Evolutionary conservation across 129 eudicot species (phyloP), one percentile per base, ranked within the genome.

Genomic region (Pseudognaphalium luteoalbum): DNA sequence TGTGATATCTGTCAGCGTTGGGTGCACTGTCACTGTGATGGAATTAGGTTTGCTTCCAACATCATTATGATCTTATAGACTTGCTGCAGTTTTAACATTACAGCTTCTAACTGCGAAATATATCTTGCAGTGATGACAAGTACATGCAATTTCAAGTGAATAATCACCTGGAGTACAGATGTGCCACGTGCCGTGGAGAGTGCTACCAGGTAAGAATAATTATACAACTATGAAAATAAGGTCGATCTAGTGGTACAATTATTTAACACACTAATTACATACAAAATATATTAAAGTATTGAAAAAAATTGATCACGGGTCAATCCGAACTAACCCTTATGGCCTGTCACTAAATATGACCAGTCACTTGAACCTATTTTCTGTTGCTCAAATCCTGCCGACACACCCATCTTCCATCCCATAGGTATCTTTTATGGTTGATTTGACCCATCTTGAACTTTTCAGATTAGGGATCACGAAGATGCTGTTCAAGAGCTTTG

Each of bases 401-500:
- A 17, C 50, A 19, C 14, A 39, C 51, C 44, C 51, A 32, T 54
- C 32, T 32, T 71, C 51, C 50, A 51, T n/a, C 76, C 65, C 33
- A 25, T 32, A 30, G 47, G 42, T 71, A 33, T 21, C 15, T 34
- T 51, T 67, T 39, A 29, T 21, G 14, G 71, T 42, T 73, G 17
- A 21, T 34, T 70, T 68, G 19, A 58, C 47, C 39, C 15, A 54
- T 10, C 66, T 64, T 50, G 44, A 19, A 41, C 9, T 70, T 62
- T 29, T 61, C 82, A 94, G 99, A 82, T 95, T 44, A 87, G 87
- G 82, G 90, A 83, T 82, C 90, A 83, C 70, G 99, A 95, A 85
- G 99, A 91, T 81, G 97, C 99, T 75, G 99, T 95, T 63, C 93
- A 84, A 81, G 99, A 95, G 87, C 90, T 95, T 19, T 95, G 99